Conservation (phyloP, 495 filamentous ascomycete species). For the Apiosordaria backusii region DNA sequence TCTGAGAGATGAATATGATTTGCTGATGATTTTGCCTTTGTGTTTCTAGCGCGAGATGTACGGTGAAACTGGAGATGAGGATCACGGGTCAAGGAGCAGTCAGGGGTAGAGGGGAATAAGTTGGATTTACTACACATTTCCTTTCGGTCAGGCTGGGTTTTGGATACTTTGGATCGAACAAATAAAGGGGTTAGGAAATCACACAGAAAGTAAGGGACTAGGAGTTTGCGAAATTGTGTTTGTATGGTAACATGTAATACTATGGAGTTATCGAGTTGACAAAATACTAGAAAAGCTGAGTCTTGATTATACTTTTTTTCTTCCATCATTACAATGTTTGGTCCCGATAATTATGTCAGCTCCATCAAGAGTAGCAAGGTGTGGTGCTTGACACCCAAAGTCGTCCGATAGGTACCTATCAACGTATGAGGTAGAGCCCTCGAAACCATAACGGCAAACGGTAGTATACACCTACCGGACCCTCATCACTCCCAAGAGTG, state of each 20-base stretch:
- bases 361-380: too few relatives aligned
- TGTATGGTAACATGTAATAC: neutral
- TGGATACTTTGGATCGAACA: neutral
- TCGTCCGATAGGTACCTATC: too few relatives aligned
- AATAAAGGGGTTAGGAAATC: neutral
- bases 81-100: neutral
- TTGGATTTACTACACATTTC: neutral
- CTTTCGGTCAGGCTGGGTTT: neutral
- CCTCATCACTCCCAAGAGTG: too few relatives aligned
- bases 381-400: too few relatives aligned
- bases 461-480: too few relatives aligned
- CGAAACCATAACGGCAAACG: too few relatives aligned
- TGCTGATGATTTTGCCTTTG: neutral
- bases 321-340: too few relatives aligned
- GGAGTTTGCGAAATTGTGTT: neutral
- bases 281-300: neutral
- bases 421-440: too few relatives aligned
- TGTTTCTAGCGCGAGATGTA: conserved; percentile 27
- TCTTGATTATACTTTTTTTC: too few relatives aligned
- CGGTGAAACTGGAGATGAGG: conserved; percentile 20
- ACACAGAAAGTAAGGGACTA: neutral
- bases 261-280: neutral
- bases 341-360: too few relatives aligned
- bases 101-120: neutral
- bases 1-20: neutral